phyloP scores from a whole-genome alignment of 1,139 yeast genomes.

The Candida sanyaensis region DNA sequence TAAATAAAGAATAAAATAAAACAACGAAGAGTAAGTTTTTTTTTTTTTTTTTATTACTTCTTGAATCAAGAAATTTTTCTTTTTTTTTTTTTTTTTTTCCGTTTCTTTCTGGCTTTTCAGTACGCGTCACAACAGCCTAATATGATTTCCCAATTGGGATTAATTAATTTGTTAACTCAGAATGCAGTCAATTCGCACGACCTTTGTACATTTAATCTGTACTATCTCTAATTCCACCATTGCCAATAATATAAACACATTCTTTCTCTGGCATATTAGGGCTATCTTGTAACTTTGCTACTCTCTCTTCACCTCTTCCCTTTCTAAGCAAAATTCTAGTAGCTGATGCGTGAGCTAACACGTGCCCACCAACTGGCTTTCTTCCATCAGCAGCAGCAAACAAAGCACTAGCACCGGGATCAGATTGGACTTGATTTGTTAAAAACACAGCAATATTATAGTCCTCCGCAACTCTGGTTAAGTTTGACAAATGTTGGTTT shows the following conservation, averaged over 20 bases:
- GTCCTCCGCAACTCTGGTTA: slow-evolving; percentile 58
- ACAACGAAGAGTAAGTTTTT: background rate
- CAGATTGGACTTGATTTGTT: slow-evolving; percentile 68
- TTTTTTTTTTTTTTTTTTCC: background rate
- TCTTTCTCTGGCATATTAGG: slow-evolving; percentile 65
- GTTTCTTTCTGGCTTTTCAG: slow-evolving; percentile 1
- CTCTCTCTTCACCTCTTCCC: slow-evolving; percentile 67
- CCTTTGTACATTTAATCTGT: slow-evolving; percentile 21
- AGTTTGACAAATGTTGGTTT: slow-evolving; percentile 55
- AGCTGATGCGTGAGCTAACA: slow-evolving; percentile 65
- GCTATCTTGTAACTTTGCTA: slow-evolving; percentile 61
- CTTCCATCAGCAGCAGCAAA: slow-evolving; percentile 68
- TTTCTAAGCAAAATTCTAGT: slow-evolving; percentile 58
- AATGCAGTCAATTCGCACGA: background rate
- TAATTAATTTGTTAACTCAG: slow-evolving; percentile 12
- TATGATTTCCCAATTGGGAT: slow-evolving; percentile 28
- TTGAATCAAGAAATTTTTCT: slow-evolving; percentile 1
- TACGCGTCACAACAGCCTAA: slow-evolving; percentile 13
- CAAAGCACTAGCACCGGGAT: slow-evolving; percentile 65
- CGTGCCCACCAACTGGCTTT: slow-evolving; percentile 68
- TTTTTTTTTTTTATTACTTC: background rate
- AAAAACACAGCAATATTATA: slow-evolving; percentile 60
- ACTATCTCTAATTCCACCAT: slow-evolving; percentile 52
- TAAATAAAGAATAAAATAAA: background rate
- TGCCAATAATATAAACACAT: slow-evolving; percentile 54